Evolutionary conservation across 192 early-diverging fungal species (phyloP).

Genomic region (Phlyctochytrium planicorne): DNA sequence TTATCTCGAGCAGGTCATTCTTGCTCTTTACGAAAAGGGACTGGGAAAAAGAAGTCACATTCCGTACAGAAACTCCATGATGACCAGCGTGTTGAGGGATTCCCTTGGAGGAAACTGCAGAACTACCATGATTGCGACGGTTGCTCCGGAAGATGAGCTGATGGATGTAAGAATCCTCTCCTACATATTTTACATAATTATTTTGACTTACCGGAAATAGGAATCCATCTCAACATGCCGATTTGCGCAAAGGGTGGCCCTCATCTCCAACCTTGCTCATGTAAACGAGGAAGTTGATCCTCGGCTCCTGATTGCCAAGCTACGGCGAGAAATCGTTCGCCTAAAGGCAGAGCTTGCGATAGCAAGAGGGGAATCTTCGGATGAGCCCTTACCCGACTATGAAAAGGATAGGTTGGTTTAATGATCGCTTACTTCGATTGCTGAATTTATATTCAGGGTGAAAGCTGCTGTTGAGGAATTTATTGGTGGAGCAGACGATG

Average conservation of each 20-base stretch:
- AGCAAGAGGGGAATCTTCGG: slow-evolving; percentile 41
- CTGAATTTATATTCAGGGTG: slow-evolving; percentile 42
- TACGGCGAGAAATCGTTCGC: slow-evolving; percentile 50
- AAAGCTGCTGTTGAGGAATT: slow-evolving; percentile 50
- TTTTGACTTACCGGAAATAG: no score
- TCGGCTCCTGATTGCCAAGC: slow-evolving; percentile 45
- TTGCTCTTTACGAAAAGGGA: slow-evolving; percentile 59
- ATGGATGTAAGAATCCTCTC: slow-evolving; percentile 62
- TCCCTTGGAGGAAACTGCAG: slow-evolving; percentile 65
- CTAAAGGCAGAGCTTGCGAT: slow-evolving; percentile 58
- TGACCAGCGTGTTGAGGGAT: slow-evolving; percentile 59
- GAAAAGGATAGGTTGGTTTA: slow-evolving; percentile 51
- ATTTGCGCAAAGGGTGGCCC: slow-evolving; percentile 61
- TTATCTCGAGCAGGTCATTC: slow-evolving; percentile 64
- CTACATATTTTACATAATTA: slow-evolving; percentile 22
- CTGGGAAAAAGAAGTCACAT: slow-evolving; percentile 55
- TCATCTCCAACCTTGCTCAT: slow-evolving; percentile 51
- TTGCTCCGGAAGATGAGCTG: slow-evolving; percentile 55
- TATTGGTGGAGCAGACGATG: slow-evolving; percentile 33
- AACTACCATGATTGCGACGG: slow-evolving; percentile 62
- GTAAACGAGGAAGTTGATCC: slow-evolving; percentile 65
- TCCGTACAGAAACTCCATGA: slow-evolving; percentile 65
- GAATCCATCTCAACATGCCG: slow-evolving; percentile 69
- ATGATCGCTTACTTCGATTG: not conserved
- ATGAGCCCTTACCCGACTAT: slow-evolving; percentile 51